Base-by-base conservation (phyloP, 2,329 filamentous ascomycete genomes). In the Apiospora arundinis region DNA sequence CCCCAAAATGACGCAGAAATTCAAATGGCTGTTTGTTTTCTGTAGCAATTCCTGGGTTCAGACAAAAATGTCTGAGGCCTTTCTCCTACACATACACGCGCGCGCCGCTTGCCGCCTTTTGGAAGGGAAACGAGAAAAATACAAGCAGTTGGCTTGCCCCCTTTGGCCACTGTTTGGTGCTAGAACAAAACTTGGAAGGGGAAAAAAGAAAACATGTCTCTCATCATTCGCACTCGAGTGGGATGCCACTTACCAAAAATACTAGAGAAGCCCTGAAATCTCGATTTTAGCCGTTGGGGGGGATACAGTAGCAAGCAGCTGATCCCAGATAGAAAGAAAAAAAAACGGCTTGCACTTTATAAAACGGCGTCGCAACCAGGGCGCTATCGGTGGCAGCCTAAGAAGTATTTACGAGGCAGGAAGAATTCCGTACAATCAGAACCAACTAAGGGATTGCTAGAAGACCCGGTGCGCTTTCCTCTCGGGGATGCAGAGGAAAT, bases 1-100 rank as follows among this genome's bases (percentile, higher is more conserved):
- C 56, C 56, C 56, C 56, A 63, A 63, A 63, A 63, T 63, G 56
- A 63, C 56, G 56, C 56, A 63, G 56, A 63, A 60, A 63, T 63
- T 40, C 56, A 63, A 63, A 63, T 63, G 56, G 56, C 56, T 63
- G 56, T 63, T 63, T 63, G 56, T 40, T 63, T 63, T 63, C 56
- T 63, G 56, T 63, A 63, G 56, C 56, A 63, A 63, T 63, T 40
- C 56, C 56, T 63, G 56, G 56, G 56, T 23, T 63, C 28, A 63
- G 56, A 63, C 56, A 63, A 63, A 63, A 63, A 63, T 63, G 56
- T 63, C 56, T 40, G 56, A 63, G 56, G 56, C 32, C 56, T 63
- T 63, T 63, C 52, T n/a, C 56, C 11, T 18, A 40, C 52, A 4
- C 52, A 11, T 28, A 60, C 28, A 37, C 52, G 21, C 52, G 1